Conservation (phyloP, 495 filamentous ascomycete species). For the Rusavskia elegans region DNA sequence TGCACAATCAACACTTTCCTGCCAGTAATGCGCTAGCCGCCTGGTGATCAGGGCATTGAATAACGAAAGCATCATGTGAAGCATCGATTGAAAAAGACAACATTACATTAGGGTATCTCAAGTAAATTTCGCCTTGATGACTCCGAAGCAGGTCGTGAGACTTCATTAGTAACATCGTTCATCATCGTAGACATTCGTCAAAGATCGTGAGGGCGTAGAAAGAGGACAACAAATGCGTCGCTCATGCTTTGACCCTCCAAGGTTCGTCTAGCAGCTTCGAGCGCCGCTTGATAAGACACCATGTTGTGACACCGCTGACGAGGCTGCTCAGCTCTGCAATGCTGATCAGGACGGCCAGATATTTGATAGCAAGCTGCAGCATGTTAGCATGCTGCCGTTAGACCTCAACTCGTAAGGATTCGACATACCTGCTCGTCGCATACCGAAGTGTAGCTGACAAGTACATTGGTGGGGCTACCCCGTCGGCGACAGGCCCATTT, state of each 20-base stretch:
- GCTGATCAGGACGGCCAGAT: not conserved
- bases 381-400: not conserved
- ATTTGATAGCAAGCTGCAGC: not conserved
- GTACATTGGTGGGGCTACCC: slow-evolving; percentile 2
- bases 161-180: not conserved
- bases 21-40: no score
- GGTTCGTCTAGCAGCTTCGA: not conserved
- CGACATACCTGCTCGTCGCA: slow-evolving; percentile 2
- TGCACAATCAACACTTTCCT: no score
- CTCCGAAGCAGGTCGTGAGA: no score
- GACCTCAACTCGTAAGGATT: not conserved
- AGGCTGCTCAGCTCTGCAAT: not conserved
- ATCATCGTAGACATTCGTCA: not conserved
- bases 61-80: no score
- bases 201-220: not conserved
- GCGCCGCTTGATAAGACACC: not conserved
- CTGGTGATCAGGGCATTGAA: no score
- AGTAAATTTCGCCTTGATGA: no score
- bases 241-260: not conserved
- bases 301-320: not conserved
- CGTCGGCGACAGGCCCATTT: slow-evolving; percentile 1
- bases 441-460: not conserved
- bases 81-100: no score
- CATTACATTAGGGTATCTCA: no score
- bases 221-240: not conserved